Evolutionary conservation across 805 yeast genomes (phyloP).

Genomic region (Peterozyma toletana): DNA sequence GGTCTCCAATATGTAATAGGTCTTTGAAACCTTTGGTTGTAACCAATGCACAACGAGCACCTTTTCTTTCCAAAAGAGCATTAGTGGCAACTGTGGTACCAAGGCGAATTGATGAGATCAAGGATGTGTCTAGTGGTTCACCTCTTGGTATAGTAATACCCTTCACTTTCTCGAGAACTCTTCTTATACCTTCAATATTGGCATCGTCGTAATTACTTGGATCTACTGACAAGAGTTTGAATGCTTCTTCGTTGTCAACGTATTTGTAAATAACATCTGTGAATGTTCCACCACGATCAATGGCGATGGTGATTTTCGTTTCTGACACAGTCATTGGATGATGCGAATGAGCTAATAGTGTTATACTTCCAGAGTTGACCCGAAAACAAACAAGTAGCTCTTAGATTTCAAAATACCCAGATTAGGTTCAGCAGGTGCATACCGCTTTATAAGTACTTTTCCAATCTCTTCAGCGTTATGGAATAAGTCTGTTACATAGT

Average conservation of each 20-base stretch:
- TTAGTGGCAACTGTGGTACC: constrained; percentile 41
- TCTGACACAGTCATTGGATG: constrained; percentile 5
- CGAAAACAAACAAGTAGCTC: too few species aligned
- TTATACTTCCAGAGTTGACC: too few species aligned
- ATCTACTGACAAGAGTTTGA: constrained; percentile 33
- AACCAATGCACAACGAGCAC: constrained; percentile 31
- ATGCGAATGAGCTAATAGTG: too few species aligned
- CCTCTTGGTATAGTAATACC: constrained; percentile 19
- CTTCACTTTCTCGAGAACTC: constrained; percentile 26
- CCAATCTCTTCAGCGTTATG: too few species aligned
- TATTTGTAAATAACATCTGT: constrained; percentile 36
- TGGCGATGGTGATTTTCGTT: constrained; percentile 3
- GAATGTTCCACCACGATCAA: constrained; percentile 13
- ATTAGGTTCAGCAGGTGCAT: too few species aligned
- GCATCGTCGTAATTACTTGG: constrained; percentile 34
- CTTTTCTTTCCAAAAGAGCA: constrained; percentile 38
- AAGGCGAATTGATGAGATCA: constrained; percentile 28
- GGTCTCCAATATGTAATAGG: constrained; percentile 36
- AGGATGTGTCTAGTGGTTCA: constrained; percentile 19
- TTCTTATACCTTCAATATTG: constrained; percentile 36
- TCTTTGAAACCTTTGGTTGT: constrained; percentile 39
- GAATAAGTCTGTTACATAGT: too few species aligned
- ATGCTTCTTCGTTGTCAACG: constrained; percentile 30
- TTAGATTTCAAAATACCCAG: too few species aligned
- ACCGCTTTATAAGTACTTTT: too few species aligned